Evolutionary conservation across 805 yeast genomes (phyloP), one percentile per base, ranked within the genome.

Genomic region (Pichia membranifaciens): DNA sequence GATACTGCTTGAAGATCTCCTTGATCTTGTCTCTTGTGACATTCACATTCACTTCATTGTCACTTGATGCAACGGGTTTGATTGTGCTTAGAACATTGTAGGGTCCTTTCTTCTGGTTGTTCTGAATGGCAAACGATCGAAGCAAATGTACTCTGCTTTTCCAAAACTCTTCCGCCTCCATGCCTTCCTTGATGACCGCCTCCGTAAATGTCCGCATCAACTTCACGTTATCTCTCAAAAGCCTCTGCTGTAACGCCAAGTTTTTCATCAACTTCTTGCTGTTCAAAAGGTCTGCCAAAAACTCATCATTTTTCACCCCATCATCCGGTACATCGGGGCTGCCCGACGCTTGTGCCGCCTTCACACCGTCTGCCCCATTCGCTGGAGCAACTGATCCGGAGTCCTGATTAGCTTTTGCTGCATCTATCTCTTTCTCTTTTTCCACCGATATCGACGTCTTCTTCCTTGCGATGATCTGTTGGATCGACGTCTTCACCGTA

Each of bases 71-170:
- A 7, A 88, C 91, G 0, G 98, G 96, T 59, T 86, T 87, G 53
- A 93, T 91, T 0, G 98, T 88, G 38, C 96, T 84, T 45, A 93
- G 69, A 0, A 93, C 98, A 60, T 93, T 93, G 62, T 90, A 93
- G 0, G 96, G 93, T 0, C 99, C 99, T 43, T 84, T 73, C 54
- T 86, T 85, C 60, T 93, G 99, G 18, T 88, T 78, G 16, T 79
- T 76, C 8, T 91, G 78, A 53, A 93, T 75, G 0, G 97, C 96
- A 67, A 78, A 87, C 0, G 96, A 88, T 45, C 98, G 70, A 47
- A 93, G 66, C 22, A 84, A 72, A 56, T 87, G 87, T 10, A 89
- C 70, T 53, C 97, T 70, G 5, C 90, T 82, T 1, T 81, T 73
- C 97, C 97, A 90, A 64, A 90, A 90, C 56, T 89, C 88, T 35